phyloP scores from a whole-genome alignment of 2,329 filamentous ascomycete genomes.

The Didymella pomorum region DNA sequence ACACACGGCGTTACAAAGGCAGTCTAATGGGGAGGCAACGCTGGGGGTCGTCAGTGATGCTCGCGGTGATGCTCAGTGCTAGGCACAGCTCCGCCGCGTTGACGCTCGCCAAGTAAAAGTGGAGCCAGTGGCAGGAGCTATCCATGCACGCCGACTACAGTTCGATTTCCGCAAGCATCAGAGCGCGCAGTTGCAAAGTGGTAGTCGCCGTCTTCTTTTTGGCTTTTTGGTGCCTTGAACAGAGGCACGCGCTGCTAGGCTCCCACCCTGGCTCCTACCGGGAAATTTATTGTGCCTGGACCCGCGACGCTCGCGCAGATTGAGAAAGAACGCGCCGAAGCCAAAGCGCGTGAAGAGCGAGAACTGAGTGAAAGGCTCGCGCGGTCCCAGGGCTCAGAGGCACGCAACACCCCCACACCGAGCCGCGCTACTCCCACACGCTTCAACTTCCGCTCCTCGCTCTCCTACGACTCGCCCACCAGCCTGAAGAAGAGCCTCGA shows the following conservation, averaged over 20 bases:
- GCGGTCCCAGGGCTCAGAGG: conserved; percentile 21
- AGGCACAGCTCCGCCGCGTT: no score
- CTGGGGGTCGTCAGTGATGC: no score
- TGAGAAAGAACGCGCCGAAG: conserved; percentile 15
- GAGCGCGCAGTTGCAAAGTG: not conserved
- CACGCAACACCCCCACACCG: conserved; percentile 20
- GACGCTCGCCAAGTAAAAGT: no score
- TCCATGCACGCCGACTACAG: not conserved
- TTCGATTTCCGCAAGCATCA: conserved; percentile 3
- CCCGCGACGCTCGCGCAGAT: conserved; percentile 17
- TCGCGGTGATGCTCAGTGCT: not conserved
- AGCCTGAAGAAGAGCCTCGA: conserved; percentile 29
- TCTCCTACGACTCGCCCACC: conserved; percentile 3
- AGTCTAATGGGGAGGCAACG: not conserved
- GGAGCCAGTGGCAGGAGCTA: conserved; percentile 12
- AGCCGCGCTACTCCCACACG: conserved; percentile 13
- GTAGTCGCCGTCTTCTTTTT: not conserved
- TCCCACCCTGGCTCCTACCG: conserved; percentile 21
- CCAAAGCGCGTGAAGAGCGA: conserved; percentile 18
- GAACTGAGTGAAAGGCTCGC: conserved; percentile 16
- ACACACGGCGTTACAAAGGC: not conserved
- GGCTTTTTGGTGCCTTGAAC: conserved; percentile 12
- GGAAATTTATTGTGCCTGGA: conserved; percentile 18
- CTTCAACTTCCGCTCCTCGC: conserved; percentile 11
- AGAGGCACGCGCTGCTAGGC: conserved; percentile 16